These are phyloP conservation scores for Rhizoclosmatium sp. DNA, from an alignment of 192 early-diverging fungal species.

Conservation along the genomic window DNA sequence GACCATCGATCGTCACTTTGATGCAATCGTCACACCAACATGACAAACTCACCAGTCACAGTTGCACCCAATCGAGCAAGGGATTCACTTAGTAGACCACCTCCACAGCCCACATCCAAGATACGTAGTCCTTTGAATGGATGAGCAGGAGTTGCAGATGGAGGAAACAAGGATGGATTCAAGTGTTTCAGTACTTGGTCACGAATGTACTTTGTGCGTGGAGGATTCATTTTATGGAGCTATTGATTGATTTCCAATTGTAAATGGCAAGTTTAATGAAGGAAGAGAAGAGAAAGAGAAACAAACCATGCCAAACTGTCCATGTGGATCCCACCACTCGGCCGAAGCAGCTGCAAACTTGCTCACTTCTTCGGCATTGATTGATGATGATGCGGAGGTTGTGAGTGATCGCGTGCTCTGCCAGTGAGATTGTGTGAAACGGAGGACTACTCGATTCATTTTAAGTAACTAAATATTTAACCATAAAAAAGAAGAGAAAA, in stretches of 20 bases:
- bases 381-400: constrained; percentile 37
- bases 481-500: background rate
- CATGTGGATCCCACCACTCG: constrained; percentile 92
- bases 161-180: constrained; percentile 8
- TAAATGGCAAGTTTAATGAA: constrained; percentile 44
- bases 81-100: constrained; percentile 88
- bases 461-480: too few relatives aligned
- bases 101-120: constrained; percentile 95
- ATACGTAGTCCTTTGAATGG: constrained; percentile 65
- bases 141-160: constrained; percentile 27
- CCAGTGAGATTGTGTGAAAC: background rate
- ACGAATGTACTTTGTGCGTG: constrained; percentile 76
- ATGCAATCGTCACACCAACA: background rate
- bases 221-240: constrained; percentile 64
- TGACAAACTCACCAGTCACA: constrained; percentile 27
- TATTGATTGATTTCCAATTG: background rate
- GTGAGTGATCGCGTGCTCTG: background rate
- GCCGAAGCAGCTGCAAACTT: constrained; percentile 77
- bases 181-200: constrained; percentile 39
- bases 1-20: background rate
- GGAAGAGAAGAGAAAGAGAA: constrained; percentile 65
- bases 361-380: constrained; percentile 73
- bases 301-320: constrained; percentile 83
- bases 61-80: constrained; percentile 31
- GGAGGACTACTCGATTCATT: too few relatives aligned